Base-by-base conservation (phyloP, 2,329 filamentous ascomycete genomes). In the Cladophialophora bantiana region DNA sequence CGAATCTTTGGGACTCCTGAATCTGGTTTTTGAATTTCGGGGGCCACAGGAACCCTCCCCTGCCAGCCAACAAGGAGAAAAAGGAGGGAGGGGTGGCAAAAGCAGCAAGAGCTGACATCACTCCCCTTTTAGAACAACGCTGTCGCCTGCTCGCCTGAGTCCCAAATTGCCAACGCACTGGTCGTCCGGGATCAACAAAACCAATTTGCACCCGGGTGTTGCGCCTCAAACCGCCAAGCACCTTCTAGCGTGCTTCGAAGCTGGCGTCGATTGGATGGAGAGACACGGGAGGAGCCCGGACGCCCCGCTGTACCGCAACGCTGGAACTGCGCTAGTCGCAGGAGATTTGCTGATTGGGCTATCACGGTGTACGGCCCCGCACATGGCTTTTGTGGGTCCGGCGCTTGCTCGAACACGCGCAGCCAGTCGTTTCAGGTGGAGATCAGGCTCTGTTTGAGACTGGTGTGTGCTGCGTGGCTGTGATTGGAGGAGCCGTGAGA, bases 301-400 rank as follows among this genome's bases (percentile, higher is more conserved):
- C 40, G 42, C 48, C 66, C 67, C 64, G 58, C 65, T 58, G 66
- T 68, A 70, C 68, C 68, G 66, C 68, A 67, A 53, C 38, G 62
- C 68, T 70, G 68, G 68, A 65, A 70, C 63, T 42, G 58, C 35
- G 52, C 59, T 62, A 15, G 35, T n/a, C 20, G 10, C 4, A 54
- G 42, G 64, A 56, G 42, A 40, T 38, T 66, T 57, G 31, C 45
- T 66, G n/a, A 62, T 64, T 66, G 59, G 67, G 15, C 20, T 26
- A 12, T 2, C 3, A 10, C 3, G 26, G 26, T 3, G 26, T 26
- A 26, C 26, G 2, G 26, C 26, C 26, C 26, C 26, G 26, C 26
- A 2, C 26, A 26, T 26, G 26, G 31, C 31, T 31, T 20, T 6
- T 2, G 54, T 65, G 65, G 62, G 58, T 58, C 59, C 36, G 68